phyloP scores from a whole-genome alignment of 495 filamentous ascomycete species.

The Neurospora terricola region DNA sequence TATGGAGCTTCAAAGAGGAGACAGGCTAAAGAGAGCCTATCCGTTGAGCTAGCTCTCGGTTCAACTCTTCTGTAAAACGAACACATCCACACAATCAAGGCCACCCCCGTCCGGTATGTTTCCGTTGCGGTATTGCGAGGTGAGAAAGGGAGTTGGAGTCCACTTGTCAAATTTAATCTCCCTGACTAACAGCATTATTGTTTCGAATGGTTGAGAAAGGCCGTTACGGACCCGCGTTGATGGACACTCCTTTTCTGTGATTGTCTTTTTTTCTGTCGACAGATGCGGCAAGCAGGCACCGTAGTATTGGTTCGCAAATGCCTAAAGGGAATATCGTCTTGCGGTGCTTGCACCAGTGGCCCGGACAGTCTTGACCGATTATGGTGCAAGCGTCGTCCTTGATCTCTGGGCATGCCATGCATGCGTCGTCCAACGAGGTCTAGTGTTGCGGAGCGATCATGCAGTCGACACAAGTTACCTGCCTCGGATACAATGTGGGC shows the following conservation, averaged over 20 bases:
- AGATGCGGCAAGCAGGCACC: neutral
- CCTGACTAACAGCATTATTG: neutral
- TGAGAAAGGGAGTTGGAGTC: neutral
- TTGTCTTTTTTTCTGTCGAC: neutral
- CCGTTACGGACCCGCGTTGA: neutral
- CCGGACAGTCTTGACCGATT: neutral
- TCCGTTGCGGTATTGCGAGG: neutral
- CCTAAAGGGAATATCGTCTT: neutral
- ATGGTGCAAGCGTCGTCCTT: neutral
- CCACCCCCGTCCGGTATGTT: neutral
- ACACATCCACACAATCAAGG: neutral
- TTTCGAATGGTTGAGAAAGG: neutral
- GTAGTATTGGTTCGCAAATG: neutral
- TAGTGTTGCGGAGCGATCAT: neutral
- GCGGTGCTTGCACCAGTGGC: neutral
- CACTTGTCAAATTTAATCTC: neutral
- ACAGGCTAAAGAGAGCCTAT: neutral
- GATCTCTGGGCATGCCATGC: neutral
- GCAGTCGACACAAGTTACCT: neutral
- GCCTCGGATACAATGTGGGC: neutral
- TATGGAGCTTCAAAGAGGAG: neutral
- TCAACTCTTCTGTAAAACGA: neutral
- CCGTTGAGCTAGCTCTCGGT: neutral
- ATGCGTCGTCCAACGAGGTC: neutral
- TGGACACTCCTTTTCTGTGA: neutral